phyloP scores from a whole-genome alignment of 2,329 filamentous ascomycete species.

The Paecilomyces fulvus region DNA sequence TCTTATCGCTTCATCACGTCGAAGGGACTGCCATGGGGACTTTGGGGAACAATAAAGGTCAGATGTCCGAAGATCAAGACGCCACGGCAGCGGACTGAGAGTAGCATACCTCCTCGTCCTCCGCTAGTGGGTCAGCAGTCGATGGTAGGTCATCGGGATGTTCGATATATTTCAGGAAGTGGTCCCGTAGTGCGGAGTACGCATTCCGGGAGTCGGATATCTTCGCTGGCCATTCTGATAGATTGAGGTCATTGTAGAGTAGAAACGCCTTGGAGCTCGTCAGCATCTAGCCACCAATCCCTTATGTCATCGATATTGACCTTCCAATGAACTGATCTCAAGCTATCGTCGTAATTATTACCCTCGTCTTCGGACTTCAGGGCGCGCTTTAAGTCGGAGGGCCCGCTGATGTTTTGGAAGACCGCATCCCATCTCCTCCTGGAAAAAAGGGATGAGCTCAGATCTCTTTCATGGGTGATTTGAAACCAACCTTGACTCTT shows the following conservation, averaged over 20 bases:
- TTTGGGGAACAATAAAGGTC: slow-evolving; percentile 36
- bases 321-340: slow-evolving; percentile 91
- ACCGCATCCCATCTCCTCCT: slow-evolving; percentile 63
- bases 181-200: slow-evolving; percentile 64
- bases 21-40: slow-evolving; percentile 86
- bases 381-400: slow-evolving; percentile 56
- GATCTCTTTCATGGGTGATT: background rate
- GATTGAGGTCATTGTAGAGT: slow-evolving; percentile 60
- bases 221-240: slow-evolving; percentile 58
- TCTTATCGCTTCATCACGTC: slow-evolving; percentile 73
- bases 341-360: slow-evolving; percentile 61
- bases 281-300: slow-evolving; percentile 1
- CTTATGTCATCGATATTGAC: slow-evolving; percentile 33
- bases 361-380: slow-evolving; percentile 51
- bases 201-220: slow-evolving; percentile 61
- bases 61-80: slow-evolving; percentile 25
- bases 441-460: slow-evolving; percentile 1
- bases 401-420: slow-evolving; percentile 45
- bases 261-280: slow-evolving; percentile 58
- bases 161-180: slow-evolving; percentile 73
- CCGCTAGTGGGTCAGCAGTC: slow-evolving; percentile 72
- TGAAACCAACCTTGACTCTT: slow-evolving; percentile 43
- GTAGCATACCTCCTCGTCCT: slow-evolving; percentile 58
- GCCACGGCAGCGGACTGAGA: slow-evolving; percentile 25
- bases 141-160: slow-evolving; percentile 73